A percentile compares a stretch with the other conserved stretches of the same genome.
These are phyloP conservation scores for Colletotrichum cereale DNA, from an alignment of 2,329 filamentous ascomycete genomes.

Conservation along the genomic window DNA sequence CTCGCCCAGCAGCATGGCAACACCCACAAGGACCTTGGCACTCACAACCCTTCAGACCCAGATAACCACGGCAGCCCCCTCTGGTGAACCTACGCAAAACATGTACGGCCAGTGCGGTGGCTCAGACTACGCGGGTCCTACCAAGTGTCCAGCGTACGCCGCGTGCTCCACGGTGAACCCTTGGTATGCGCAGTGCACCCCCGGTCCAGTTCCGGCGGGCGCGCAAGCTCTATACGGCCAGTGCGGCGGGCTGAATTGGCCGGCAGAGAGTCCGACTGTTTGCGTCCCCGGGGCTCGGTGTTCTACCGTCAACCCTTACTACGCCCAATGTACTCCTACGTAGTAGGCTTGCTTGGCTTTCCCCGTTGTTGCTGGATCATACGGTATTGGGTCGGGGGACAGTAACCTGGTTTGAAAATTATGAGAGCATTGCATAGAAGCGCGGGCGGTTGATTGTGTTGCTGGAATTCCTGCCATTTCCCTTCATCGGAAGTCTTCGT, in stretches of 20 bases:
- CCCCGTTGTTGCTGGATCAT: not conserved
- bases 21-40: not conserved
- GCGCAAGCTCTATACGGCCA: slow-evolving; percentile 18
- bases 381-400: not conserved
- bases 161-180: slow-evolving; percentile 18
- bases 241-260: slow-evolving; percentile 24
- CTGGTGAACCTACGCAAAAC: not conserved
- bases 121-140: slow-evolving; percentile 9
- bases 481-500: not conserved
- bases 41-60: slow-evolving; percentile 6
- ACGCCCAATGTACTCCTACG: slow-evolving; percentile 28
- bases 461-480: not conserved
- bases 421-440: not conserved
- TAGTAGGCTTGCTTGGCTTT: not conserved
- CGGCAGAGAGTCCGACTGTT: not conserved
- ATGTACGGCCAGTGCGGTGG: slow-evolving; percentile 35
- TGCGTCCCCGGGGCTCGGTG: slow-evolving; percentile 31
- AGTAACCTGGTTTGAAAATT: too few relatives aligned
- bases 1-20: not conserved
- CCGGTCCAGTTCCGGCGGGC: not conserved
- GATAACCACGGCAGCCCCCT: not conserved
- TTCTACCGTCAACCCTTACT: slow-evolving; percentile 21
- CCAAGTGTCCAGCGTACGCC: slow-evolving; percentile 13
- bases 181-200: slow-evolving; percentile 31
- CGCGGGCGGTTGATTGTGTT: not conserved